Evolutionary conservation across 805 yeast genomes (phyloP).

Genomic region (Candida adriatica): DNA sequence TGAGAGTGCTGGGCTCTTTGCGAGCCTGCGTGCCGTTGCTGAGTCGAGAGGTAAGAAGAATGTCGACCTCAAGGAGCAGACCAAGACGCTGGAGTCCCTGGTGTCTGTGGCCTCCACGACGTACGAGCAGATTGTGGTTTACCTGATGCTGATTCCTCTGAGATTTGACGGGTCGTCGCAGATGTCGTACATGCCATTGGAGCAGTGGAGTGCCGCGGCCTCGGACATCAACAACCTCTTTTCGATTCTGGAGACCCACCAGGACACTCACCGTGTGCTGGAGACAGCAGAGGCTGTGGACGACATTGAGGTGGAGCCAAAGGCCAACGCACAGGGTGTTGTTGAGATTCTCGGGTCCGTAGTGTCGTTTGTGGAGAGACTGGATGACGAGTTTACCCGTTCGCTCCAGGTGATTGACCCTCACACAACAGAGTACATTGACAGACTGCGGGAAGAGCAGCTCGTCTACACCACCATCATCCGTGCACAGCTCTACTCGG

Average conservation of each 20-base stretch:
- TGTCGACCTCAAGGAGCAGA: constrained; percentile 77
- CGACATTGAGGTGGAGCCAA: constrained; percentile 68
- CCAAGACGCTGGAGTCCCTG: constrained; percentile 59
- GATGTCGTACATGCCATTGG: constrained; percentile 66
- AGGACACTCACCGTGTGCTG: constrained; percentile 53
- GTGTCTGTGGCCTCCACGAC: constrained; percentile 41
- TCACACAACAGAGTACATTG: constrained; percentile 89
- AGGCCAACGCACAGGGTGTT: constrained; percentile 57
- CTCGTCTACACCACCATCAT: constrained; percentile 67
- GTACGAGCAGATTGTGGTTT: constrained; percentile 72
- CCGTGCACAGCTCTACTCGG: constrained; percentile 82
- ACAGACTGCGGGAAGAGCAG: constrained; percentile 83
- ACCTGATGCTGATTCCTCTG: constrained; percentile 76
- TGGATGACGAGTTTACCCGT: constrained; percentile 89
- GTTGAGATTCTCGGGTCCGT: constrained; percentile 77
- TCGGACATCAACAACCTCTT: constrained; percentile 57
- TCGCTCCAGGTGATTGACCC: constrained; percentile 89
- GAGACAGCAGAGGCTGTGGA: constrained; percentile 69
- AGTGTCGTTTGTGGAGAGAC: constrained; percentile 80
- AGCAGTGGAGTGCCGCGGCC: constrained; percentile 71
- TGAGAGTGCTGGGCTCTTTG: constrained; percentile 43
- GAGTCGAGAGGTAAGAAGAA: constrained; percentile 96
- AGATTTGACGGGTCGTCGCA: constrained; percentile 75
- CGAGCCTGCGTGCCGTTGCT: constrained; percentile 62
- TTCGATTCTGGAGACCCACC: constrained; percentile 58